phyloP scores from a whole-genome alignment of 1,139 yeast genomes.

The Pichia sp. region DNA sequence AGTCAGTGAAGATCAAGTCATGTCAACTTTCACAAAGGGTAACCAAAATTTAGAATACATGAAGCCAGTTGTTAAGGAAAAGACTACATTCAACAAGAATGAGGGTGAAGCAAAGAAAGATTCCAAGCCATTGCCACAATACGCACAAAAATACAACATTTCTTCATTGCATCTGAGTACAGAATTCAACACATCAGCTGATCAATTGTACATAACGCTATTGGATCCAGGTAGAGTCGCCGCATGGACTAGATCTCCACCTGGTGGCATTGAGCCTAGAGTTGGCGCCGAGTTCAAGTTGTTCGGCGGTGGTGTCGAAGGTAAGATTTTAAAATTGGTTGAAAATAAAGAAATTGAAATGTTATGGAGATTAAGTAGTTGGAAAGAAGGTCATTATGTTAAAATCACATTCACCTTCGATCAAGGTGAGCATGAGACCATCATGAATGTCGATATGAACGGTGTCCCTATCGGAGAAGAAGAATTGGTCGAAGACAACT shows the following conservation, averaged over 20 bases:
- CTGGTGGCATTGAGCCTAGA: constrained; percentile 54
- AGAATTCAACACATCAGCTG: constrained; percentile 82
- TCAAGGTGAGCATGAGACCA: constrained; percentile 82
- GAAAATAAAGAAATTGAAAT: constrained; percentile 60
- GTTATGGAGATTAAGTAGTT: constrained; percentile 84
- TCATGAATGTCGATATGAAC: constrained; percentile 70
- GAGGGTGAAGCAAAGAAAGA: background rate
- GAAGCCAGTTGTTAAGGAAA: constrained; percentile 30
- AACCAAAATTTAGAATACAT: constrained; percentile 45
- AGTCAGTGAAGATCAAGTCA: constrained; percentile 55
- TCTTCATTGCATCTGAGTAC: constrained; percentile 78
- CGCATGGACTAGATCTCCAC: constrained; percentile 87
- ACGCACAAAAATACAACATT: constrained; percentile 66
- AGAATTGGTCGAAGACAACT: constrained; percentile 80
- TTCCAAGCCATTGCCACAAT: constrained; percentile 15
- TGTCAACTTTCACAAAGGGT: constrained; percentile 63
- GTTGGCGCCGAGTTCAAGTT: constrained; percentile 66
- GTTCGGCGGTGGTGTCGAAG: constrained; percentile 88
- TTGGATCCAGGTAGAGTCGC: constrained; percentile 73
- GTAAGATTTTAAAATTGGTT: constrained; percentile 62
- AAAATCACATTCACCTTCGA: constrained; percentile 61
- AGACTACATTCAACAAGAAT: constrained; percentile 29
- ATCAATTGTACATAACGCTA: constrained; percentile 75
- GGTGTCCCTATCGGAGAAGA: constrained; percentile 99
- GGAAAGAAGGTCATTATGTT: constrained; percentile 86